These are phyloP conservation scores for Pseudonitzschia delicatissima DNA, from an alignment of 108 stramenopile species.

Conservation along the genomic window DNA sequence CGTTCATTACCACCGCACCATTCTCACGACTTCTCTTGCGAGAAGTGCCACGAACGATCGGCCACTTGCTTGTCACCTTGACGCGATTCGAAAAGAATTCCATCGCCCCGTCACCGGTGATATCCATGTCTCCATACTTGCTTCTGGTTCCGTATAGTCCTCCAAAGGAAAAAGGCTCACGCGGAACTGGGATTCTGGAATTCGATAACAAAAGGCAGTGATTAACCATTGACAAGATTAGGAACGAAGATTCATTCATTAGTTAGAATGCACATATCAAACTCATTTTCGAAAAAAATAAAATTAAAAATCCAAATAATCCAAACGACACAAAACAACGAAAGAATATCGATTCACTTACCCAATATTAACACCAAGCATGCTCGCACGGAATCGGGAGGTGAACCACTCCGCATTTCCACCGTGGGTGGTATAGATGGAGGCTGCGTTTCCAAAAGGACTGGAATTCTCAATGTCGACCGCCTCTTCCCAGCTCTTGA, in stretches of 20 bases:
- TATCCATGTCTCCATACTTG: slow-evolving; percentile 97
- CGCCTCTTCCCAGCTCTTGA: slow-evolving; percentile 86
- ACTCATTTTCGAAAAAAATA: neutral
- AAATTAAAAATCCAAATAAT: neutral
- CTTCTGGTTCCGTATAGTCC: slow-evolving; percentile 89
- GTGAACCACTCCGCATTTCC: slow-evolving; percentile 93
- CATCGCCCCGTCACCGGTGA: slow-evolving; percentile 95
- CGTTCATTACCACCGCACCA: neutral
- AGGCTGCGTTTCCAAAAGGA: slow-evolving; percentile 96
- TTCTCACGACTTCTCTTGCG: slow-evolving; percentile 18
- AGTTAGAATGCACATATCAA: neutral
- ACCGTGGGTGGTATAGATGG: slow-evolving; percentile 90
- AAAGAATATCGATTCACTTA: neutral
- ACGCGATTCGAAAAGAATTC: slow-evolving; percentile 96
- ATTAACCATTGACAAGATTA: neutral
- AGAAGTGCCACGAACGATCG: slow-evolving; percentile 31
- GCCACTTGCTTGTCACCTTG: slow-evolving; percentile 94
- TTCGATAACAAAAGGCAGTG: neutral
- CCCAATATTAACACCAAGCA: slow-evolving; percentile 79
- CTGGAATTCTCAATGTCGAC: slow-evolving; percentile 92
- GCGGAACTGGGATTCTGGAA: neutral
- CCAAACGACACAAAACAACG: neutral
- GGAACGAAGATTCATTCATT: neutral
- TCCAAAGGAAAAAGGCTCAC: slow-evolving; percentile 93
- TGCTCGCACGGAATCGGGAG: slow-evolving; percentile 74